phyloP scores from a whole-genome alignment of 1,284 basidiomycete genomes.

The Ceratobasidium sp. region DNA sequence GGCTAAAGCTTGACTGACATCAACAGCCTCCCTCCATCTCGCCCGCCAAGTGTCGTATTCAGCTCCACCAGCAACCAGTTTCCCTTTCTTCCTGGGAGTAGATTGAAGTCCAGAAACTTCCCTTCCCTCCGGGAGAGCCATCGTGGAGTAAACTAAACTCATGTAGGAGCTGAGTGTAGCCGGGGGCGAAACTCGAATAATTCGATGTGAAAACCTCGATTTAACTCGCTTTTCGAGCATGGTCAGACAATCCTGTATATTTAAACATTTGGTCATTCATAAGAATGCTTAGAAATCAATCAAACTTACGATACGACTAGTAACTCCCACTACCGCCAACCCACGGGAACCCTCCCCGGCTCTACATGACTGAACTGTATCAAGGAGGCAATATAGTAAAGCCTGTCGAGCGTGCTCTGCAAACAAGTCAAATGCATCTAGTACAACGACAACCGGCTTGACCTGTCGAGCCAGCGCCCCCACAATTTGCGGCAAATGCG shows the following conservation, averaged over 20 bases:
- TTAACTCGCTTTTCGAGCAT: slow-evolving; percentile 94
- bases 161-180: slow-evolving; percentile 54
- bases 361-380: slow-evolving; percentile 78
- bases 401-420: slow-evolving; percentile 88
- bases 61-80: slow-evolving; percentile 21
- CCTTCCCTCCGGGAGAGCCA: background rate
- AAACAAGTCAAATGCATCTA: slow-evolving; percentile 93
- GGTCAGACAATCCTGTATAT: slow-evolving; percentile 78
- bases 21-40: slow-evolving; percentile 75
- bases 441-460: slow-evolving; percentile 81
- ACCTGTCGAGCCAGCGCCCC: slow-evolving; percentile 78
- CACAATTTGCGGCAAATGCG: slow-evolving; percentile 83
- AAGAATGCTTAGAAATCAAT: background rate
- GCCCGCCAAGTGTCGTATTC: slow-evolving; percentile 53
- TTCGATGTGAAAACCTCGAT: slow-evolving; percentile 91
- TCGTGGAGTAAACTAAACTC: background rate
- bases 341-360: slow-evolving; percentile 64
- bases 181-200: slow-evolving; percentile 78
- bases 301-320: slow-evolving; percentile 68
- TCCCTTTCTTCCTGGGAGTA: slow-evolving; percentile 22
- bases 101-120: background rate
- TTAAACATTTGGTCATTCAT: background rate
- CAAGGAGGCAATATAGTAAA: slow-evolving; percentile 88
- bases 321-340: slow-evolving; percentile 84
- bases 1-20: slow-evolving; percentile 58